Conservation (phyloP, 345 rosid species). For the Gossypium ekmanianum region DNA sequence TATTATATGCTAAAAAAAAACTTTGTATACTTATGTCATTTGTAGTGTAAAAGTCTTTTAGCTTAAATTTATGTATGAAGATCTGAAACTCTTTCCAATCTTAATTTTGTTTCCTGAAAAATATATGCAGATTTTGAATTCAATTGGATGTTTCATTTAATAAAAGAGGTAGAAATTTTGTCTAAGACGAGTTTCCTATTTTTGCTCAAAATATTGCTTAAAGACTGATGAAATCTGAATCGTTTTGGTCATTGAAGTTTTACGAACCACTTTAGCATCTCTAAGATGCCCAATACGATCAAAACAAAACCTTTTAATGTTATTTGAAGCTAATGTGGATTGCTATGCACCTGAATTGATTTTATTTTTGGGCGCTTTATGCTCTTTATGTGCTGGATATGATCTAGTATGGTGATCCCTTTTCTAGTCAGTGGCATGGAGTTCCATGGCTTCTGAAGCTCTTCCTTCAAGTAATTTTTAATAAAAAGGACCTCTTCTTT, state of each 20-base stretch:
- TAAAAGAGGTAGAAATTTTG: neutral
- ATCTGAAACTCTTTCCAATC: slow-evolving; percentile 1
- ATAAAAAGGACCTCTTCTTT: slow-evolving; percentile 58
- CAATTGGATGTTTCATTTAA: neutral
- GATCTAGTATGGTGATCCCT: slow-evolving; percentile 15
- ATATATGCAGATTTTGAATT: neutral
- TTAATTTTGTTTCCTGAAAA: neutral
- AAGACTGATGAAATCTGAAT: neutral
- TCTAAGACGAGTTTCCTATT: neutral
- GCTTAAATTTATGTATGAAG: neutral
- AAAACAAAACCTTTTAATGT: neutral
- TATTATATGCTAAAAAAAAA: neutral
- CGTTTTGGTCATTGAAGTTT: neutral
- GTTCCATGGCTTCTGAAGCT: slow-evolving; percentile 24
- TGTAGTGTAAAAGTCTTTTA: neutral
- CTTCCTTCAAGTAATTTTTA: slow-evolving; percentile 30
- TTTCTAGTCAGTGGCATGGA: slow-evolving; percentile 15
- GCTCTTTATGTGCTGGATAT: slow-evolving; percentile 10
- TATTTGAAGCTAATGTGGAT: neutral
- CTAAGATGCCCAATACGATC: neutral
- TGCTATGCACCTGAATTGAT: neutral
- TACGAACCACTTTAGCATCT: neutral
- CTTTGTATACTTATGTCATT: neutral
- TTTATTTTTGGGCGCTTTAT: neutral
- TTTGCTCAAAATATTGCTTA: neutral